A percentile compares a stretch with the other conserved stretches of the same genome.
These are phyloP conservation scores for Malus fusca DNA, from an alignment of 306 rosid genomes.

Conservation along the genomic window DNA sequence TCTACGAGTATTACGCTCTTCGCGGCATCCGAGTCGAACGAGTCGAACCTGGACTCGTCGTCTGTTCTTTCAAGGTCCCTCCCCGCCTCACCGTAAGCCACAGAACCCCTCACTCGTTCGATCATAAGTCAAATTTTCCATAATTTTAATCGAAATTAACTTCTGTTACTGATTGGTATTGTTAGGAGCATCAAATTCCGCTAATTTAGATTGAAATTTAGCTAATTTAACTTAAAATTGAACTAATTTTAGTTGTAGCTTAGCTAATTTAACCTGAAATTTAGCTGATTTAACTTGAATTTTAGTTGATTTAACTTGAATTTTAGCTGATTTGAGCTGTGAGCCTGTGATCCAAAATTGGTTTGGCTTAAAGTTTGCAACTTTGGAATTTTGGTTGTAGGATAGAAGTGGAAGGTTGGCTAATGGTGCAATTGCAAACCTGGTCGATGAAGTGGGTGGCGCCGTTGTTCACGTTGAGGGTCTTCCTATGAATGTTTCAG, in stretches of 20 bases:
- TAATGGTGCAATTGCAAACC: constrained; percentile 63
- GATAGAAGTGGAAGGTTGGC: constrained; percentile 62
- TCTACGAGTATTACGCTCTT: constrained; percentile 52
- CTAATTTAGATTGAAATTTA: neutral
- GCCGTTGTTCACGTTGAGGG: constrained; percentile 51
- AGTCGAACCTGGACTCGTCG: constrained; percentile 60
- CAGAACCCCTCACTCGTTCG: neutral
- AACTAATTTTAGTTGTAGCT: neutral
- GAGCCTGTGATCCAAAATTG: neutral
- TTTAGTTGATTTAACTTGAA: neutral
- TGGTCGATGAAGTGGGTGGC: constrained; percentile 75
- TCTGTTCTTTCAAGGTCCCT: constrained; percentile 64
- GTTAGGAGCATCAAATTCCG: neutral
- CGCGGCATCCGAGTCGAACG: constrained; percentile 72
- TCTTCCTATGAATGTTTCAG: constrained; percentile 72
- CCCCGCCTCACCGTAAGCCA: constrained; percentile 35
- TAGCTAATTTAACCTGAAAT: too few relatives aligned
- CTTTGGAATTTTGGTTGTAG: constrained; percentile 25
- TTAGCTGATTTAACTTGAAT: neutral
- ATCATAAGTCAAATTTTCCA: neutral
- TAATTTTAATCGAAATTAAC: neutral
- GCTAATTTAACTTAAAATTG: neutral
- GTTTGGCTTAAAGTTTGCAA: neutral
- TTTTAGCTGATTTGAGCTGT: neutral
- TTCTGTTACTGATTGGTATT: neutral